These are phyloP conservation scores for Fusarium pseudonygamai DNA, from an alignment of 2,329 filamentous ascomycete species.

Conservation along the genomic window DNA sequence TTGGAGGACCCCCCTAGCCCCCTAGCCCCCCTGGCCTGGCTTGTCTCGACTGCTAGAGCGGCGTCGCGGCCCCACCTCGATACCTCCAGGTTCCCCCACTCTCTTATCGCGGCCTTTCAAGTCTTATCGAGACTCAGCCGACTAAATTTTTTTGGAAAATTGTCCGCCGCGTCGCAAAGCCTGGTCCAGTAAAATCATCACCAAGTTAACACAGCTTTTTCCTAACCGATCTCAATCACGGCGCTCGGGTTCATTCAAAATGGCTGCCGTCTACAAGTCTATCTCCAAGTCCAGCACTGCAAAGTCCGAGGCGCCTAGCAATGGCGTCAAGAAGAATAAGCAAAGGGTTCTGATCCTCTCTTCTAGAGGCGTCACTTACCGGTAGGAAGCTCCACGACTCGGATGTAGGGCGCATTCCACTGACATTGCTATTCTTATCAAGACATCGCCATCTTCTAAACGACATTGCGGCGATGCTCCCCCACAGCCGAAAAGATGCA, in stretches of 20 bases:
- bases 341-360: conserved; percentile 89
- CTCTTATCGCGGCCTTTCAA: conserved; percentile 39
- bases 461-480: conserved; percentile 87
- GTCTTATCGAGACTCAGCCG: conserved; percentile 46
- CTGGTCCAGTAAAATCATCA: conserved; percentile 16
- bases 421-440: conserved; percentile 24
- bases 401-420: conserved; percentile 19
- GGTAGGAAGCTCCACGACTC: conserved; percentile 58
- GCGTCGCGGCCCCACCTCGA: conserved; percentile 35
- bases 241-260: conserved; percentile 32
- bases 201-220: conserved; percentile 25
- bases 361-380: conserved; percentile 89
- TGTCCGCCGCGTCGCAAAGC: conserved; percentile 38
- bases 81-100: conserved; percentile 9
- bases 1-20: too few species aligned
- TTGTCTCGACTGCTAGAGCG: conserved; percentile 29
- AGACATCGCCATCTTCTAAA: conserved; percentile 94
- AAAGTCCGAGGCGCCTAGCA: conserved; percentile 59
- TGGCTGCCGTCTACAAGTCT: conserved; percentile 81
- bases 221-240: conserved; percentile 4
- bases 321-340: conserved; percentile 69
- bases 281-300: conserved; percentile 68
- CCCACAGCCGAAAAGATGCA: conserved; percentile 91
- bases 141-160: conserved; percentile 44
- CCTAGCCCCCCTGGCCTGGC: neutral